These are phyloP conservation scores for Daldinia sp. DNA, from an alignment of 2,329 filamentous ascomycete species.

Conservation along the genomic window DNA sequence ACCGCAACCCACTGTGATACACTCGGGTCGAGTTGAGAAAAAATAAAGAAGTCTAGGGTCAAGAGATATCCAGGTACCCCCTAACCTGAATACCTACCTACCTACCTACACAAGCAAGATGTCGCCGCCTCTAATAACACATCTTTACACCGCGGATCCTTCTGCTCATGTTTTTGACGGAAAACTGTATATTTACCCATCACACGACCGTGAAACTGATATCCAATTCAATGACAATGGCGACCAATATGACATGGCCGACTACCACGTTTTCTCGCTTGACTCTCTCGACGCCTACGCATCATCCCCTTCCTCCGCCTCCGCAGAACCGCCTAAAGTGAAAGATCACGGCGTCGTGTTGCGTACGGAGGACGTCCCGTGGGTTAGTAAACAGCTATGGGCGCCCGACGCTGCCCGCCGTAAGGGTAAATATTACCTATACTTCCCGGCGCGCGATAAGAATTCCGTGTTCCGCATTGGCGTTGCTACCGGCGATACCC, in stretches of 20 bases:
- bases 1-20: background rate
- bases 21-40: background rate
- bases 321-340: conserved; percentile 50
- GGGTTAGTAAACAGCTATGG: conserved; percentile 83
- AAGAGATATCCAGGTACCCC: too few species aligned
- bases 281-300: conserved; percentile 58
- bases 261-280: conserved; percentile 81
- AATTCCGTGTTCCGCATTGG: conserved; percentile 77
- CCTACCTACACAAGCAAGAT: conserved; percentile 46
- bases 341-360: conserved; percentile 78
- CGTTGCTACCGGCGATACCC: conserved; percentile 69
- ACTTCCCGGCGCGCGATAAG: conserved; percentile 78
- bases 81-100: too few species aligned
- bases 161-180: conserved; percentile 82
- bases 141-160: conserved; percentile 81
- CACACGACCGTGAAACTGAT: conserved; percentile 78
- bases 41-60: background rate
- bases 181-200: conserved; percentile 81
- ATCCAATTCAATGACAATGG: conserved; percentile 84
- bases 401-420: conserved; percentile 80
- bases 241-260: conserved; percentile 84
- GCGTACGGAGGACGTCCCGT: conserved; percentile 71
- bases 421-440: conserved; percentile 72
- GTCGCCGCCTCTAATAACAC: conserved; percentile 72
- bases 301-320: background rate